Evolutionary conservation across 768 basidiomycete species (phyloP).

Genomic region (Arthromyces matolae): DNA sequence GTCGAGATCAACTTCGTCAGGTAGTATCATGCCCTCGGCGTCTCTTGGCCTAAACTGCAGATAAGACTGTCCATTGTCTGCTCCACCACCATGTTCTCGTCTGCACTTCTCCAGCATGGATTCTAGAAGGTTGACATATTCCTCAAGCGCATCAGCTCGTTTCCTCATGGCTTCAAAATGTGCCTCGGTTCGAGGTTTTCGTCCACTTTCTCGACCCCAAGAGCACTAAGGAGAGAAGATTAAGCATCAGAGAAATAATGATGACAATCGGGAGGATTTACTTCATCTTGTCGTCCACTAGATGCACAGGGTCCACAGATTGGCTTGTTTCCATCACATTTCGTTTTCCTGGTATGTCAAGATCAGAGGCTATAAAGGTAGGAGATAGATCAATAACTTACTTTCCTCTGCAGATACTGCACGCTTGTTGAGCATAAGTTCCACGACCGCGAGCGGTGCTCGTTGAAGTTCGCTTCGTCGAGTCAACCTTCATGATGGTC

Average conservation of each 20-base stretch:
- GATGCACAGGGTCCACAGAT: constrained; percentile 37
- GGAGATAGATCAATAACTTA: constrained; percentile 19
- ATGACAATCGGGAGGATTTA: constrained; percentile 16
- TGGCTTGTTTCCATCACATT: constrained; percentile 44
- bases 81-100: constrained; percentile 31
- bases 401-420: constrained; percentile 39
- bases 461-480: constrained; percentile 17
- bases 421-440: constrained; percentile 35
- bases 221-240: constrained; percentile 39
- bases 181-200: constrained; percentile 41
- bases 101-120: constrained; percentile 39
- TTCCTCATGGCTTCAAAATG: constrained; percentile 44
- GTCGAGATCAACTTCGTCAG: constrained; percentile 19
- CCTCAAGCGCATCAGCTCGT: constrained; percentile 34
- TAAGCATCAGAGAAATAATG: too few relatives aligned
- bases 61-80: constrained; percentile 26
- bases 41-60: constrained; percentile 28
- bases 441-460: constrained; percentile 31
- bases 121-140: constrained; percentile 39
- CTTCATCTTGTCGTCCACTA: constrained; percentile 38
- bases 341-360: constrained; percentile 35
- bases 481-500: constrained; percentile 23
- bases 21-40: constrained; percentile 16
- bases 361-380: neutral
- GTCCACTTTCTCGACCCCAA: constrained; percentile 39